These are phyloP conservation scores for Lagerstroemia speciosa DNA, from an alignment of 345 rosid genomes.

Conservation along the genomic window DNA sequence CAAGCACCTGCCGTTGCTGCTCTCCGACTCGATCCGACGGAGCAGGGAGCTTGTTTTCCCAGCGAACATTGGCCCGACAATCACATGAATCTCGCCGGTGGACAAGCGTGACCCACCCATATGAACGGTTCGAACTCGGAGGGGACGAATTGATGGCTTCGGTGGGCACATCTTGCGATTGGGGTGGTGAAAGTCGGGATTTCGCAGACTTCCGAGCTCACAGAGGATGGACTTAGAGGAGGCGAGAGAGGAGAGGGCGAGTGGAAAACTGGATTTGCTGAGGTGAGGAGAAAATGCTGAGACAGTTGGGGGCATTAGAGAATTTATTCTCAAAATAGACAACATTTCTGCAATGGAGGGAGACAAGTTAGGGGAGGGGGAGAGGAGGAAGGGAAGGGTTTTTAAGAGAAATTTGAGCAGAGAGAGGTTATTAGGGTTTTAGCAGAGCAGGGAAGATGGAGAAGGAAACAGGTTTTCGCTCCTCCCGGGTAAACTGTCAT, in stretches of 20 bases:
- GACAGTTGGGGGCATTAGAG: slow-evolving; percentile 26
- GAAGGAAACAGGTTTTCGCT: background rate
- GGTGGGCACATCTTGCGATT: slow-evolving; percentile 15
- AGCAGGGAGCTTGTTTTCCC: slow-evolving; percentile 70
- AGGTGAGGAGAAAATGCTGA: slow-evolving; percentile 19
- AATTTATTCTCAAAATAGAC: slow-evolving; percentile 40
- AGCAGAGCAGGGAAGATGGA: slow-evolving; percentile 1
- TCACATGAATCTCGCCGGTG: slow-evolving; percentile 67
- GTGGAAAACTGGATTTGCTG: slow-evolving; percentile 13
- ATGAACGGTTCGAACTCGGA: slow-evolving; percentile 18
- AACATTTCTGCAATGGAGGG: slow-evolving; percentile 13
- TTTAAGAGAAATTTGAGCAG: slow-evolving; percentile 5
- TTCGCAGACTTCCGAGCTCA: slow-evolving; percentile 9
- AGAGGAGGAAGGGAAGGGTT: background rate
- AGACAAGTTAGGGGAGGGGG: background rate
- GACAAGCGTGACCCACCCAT: slow-evolving; percentile 18
- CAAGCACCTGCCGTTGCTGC: slow-evolving; percentile 44
- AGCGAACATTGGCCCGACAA: slow-evolving; percentile 68
- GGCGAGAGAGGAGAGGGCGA: slow-evolving; percentile 16
- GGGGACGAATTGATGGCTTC: slow-evolving; percentile 9
- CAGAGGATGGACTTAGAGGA: slow-evolving; percentile 18
- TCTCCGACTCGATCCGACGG: slow-evolving; percentile 52
- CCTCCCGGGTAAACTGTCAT: background rate
- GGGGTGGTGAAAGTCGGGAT: slow-evolving; percentile 11
- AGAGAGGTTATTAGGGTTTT: slow-evolving; percentile 13